phyloP scores from a whole-genome alignment of 176 grass and related monocot species.

The Themeda triandra region DNA sequence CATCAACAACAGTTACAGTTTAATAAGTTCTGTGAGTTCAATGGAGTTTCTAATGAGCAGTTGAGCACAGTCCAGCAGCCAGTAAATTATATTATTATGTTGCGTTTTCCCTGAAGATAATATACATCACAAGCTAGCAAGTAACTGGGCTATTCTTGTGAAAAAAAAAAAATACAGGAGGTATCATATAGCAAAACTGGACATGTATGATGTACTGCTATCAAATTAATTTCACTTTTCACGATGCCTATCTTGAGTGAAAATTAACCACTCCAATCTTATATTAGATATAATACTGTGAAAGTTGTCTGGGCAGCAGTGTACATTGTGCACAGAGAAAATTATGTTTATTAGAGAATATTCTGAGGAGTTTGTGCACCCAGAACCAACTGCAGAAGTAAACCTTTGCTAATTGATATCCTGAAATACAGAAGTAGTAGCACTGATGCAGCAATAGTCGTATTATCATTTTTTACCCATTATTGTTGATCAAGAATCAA shows the following conservation, averaged over 20 bases:
- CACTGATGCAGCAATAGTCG: background rate
- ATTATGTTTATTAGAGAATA: conserved; percentile 12
- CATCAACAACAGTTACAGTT: background rate
- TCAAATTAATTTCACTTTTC: conserved; percentile 11
- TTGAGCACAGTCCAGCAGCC: background rate
- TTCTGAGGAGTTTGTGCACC: background rate
- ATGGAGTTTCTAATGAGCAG: background rate
- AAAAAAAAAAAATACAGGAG: background rate
- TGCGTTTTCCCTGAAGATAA: conserved; percentile 17
- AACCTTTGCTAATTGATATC: background rate
- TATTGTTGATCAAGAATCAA: conserved; percentile 1
- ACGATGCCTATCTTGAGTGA: background rate
- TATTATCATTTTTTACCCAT: background rate
- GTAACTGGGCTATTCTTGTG: background rate
- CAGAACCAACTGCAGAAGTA: background rate
- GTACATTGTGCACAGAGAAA: background rate
- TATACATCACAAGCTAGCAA: background rate
- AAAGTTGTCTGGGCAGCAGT: background rate
- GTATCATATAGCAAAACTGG: background rate
- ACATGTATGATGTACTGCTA: background rate
- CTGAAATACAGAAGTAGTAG: background rate
- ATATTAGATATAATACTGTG: background rate
- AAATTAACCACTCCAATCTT: background rate
- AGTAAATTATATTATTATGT: background rate
- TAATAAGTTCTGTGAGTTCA: conserved; percentile 14